Base-by-base conservation (phyloP, 139 green algal species). In the Trebouxia sp. region DNA sequence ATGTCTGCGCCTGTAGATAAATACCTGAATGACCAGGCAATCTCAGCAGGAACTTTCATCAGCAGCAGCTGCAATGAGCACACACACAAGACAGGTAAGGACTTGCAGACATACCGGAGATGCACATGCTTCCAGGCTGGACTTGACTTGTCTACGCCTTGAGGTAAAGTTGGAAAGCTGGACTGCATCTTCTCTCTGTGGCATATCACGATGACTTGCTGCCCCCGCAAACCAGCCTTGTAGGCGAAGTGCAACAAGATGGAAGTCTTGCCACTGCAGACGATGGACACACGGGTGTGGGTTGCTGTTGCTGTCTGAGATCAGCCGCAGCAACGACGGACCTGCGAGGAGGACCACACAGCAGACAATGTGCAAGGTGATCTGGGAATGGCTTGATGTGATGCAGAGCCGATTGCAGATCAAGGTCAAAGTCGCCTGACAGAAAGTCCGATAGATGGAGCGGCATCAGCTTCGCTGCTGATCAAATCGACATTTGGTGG, bases 211-310 rank as follows among this genome's bases (percentile, higher is more conserved):
- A 45, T 17, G 6, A 76, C 58, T 24, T 67, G 39, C 17, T 65
- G 17, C 8, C 58, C 58, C 22, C 42, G 39, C 14, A 48, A 38
- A 38, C 58, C 77, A 35, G 41, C 56, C 12, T 42, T 75, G 58
- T 82, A 75, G 26, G 77, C 77, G 48, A 53, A 82, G 22, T 76
- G 77, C 12, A 82, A 38, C 58, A 82, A 48, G 0, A 82, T 55
- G 11, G 77, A 72, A 6, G 77, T 82, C 55, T 74, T 72, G 58
- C 77, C 77, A 11, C 77, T 82, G 77, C 77, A 66, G 15, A 11
- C 6, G 41, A 47, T 5, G 6, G 22, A 28, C 39, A 20, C 5
- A 32, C 28, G 26, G 50, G 20, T 69, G 11, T 12, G 0, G 10
- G 7, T n/a, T 42, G 17, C n/a, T 58, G 2, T 35, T 26, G n/a